Evolutionary conservation across 2,329 filamentous ascomycete species (phyloP), one percentile per base, ranked within the genome.

Genomic region (Westerdykella sp.): DNA sequence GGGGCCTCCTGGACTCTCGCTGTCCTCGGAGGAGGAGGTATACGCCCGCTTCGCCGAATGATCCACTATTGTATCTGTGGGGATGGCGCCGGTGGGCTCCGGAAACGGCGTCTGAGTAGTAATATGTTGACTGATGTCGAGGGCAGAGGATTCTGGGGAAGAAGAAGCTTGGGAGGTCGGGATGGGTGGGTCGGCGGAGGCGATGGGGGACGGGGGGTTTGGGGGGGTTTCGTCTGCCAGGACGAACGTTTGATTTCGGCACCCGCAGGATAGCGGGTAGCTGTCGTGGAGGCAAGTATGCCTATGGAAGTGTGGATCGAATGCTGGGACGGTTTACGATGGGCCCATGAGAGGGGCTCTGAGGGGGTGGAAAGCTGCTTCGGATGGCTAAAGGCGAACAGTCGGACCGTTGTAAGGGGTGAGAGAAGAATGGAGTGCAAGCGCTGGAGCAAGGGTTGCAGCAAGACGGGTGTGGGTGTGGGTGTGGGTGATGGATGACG

Each of bases 201-300:
- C 73, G 79, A 76, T 73, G 76, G 76, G 78, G 76, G 78, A 73
- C 69, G 70, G 67, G 68, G 65, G 67, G 66, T 71, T 68, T 65
- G 70, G 72, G 69, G 77, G 72, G 66, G 63, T 73, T 74, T 80
- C 77, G 79, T 84, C 77, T 77, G 83, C 84, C 84, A 87, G 83
- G 77, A 81, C 83, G 81, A 80, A 64, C 48, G 54, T 47, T 57
- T 49, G 53, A 50, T 49, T 41, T 49, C 47, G 53, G 57, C 62
- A 57, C 54, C 56, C 57, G 63, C 63, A 60, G 48, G 49, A 50
- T 50, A 48, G 60, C 59, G 57, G 53, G 50, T 54, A 50, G 44
- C 48, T 39, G 43, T 48, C 47, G 51, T 44, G 47, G 53, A 47
- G 53, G 56, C 49, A 34, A 46, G 40, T 38, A 49, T 51, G 52